Conservation (phyloP, 2,329 filamentous ascomycete species). For the Colletotrichum limetticola region DNA sequence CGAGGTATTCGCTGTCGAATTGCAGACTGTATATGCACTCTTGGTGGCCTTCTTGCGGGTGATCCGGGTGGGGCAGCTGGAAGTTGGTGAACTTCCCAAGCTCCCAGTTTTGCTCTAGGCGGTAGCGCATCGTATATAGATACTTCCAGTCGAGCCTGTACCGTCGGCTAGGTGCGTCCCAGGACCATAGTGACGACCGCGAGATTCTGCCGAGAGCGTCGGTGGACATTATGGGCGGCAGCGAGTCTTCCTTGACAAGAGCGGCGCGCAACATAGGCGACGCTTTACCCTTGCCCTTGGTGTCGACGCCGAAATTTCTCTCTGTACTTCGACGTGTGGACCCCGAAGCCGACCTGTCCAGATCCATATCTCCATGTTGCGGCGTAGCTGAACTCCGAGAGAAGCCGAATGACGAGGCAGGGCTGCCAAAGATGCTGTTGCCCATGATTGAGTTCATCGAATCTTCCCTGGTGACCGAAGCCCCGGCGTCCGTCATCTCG, state of each 20-base stretch:
- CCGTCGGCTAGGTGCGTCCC: slow-evolving; percentile 57
- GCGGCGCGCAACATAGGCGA: slow-evolving; percentile 26
- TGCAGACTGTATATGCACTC: slow-evolving; percentile 98
- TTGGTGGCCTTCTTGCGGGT: slow-evolving; percentile 83
- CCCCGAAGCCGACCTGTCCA: slow-evolving; percentile 47
- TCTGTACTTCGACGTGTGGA: slow-evolving; percentile 41
- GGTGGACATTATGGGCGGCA: slow-evolving; percentile 42
- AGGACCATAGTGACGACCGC: slow-evolving; percentile 61
- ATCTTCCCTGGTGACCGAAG: slow-evolving; percentile 40
- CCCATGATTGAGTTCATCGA: slow-evolving; percentile 24
- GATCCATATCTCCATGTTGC: slow-evolving; percentile 42
- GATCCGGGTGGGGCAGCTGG: slow-evolving; percentile 85
- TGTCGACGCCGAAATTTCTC: slow-evolving; percentile 45
- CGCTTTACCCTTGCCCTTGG: slow-evolving; percentile 43
- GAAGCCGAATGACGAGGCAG: slow-evolving; percentile 23
- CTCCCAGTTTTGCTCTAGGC: slow-evolving; percentile 92
- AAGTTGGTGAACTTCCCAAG: slow-evolving; percentile 85
- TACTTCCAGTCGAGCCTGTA: slow-evolving; percentile 91
- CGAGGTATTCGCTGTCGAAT: slow-evolving; percentile 84
- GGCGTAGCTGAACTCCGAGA: slow-evolving; percentile 15
- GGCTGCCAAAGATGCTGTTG: slow-evolving; percentile 44
- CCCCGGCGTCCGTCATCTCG: slow-evolving; percentile 53
- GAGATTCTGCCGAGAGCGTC: slow-evolving; percentile 46
- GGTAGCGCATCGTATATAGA: slow-evolving; percentile 86
- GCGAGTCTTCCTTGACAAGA: slow-evolving; percentile 42